Evolutionary conservation across 768 basidiomycete genomes (phyloP).

Genomic region (Auriscalpium orientale): DNA sequence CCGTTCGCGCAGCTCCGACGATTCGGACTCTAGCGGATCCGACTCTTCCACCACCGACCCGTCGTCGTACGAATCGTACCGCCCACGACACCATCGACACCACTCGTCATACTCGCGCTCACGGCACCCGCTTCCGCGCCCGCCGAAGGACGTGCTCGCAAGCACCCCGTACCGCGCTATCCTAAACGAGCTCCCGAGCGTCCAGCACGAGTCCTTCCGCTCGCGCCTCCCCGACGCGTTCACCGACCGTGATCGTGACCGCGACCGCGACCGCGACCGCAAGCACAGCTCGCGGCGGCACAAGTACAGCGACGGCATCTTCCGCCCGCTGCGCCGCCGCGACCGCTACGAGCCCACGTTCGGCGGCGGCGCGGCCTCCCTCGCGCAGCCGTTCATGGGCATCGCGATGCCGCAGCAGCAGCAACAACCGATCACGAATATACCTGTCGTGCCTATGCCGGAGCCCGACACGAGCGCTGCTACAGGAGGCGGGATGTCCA

Average conservation of each 20-base stretch:
- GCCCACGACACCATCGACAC: conserved; percentile 1
- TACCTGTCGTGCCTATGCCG: conserved; percentile 1
- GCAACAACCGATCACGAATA: not conserved
- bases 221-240: not conserved
- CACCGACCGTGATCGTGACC: not conserved
- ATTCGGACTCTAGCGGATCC: not conserved
- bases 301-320: not conserved
- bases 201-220: not conserved
- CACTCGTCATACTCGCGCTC: conserved; percentile 4
- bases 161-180: conserved; percentile 49
- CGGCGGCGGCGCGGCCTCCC: not conserved
- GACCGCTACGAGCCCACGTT: not conserved
- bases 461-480: not conserved
- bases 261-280: not conserved
- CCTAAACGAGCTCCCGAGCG: conserved; percentile 38
- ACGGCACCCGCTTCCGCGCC: conserved; percentile 55
- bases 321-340: not conserved
- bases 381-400: not conserved
- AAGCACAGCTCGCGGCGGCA: not conserved
- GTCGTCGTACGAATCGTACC: conserved; percentile 5
- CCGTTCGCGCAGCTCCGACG: conserved; percentile 4
- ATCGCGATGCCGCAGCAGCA: not conserved
- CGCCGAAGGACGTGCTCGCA: conserved; percentile 54
- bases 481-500: not conserved
- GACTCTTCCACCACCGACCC: conserved; percentile 1